Base-by-base conservation (phyloP, 345 rosid species). In the Syzygium aromaticum region DNA sequence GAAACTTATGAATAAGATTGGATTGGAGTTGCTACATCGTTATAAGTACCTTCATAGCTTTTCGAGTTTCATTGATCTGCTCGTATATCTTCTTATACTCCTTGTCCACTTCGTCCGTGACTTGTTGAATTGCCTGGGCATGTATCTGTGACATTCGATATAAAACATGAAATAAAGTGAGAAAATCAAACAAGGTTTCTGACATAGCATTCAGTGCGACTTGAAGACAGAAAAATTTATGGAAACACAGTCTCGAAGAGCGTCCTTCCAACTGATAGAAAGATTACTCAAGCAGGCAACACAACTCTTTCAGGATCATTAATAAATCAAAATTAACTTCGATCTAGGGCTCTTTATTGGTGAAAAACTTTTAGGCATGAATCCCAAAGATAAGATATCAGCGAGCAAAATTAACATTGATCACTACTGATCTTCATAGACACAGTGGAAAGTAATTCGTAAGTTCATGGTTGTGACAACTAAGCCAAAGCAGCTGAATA, bases 21-120 rank as follows among this genome's bases (percentile, higher is more conserved):
- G 80, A 73, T 73, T 0, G 49, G 27, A 73, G 80, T 22, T 73
- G 80, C 49, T 9, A 21, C 38, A 38, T 8, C 80, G 10, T 33
- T 19, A 33, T 33, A 0, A 82, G 40, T 56, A 90, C 95, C 94
- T 92, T 92, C 93, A 91, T 91, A 78, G 90, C 92, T 86, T 92
- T 87, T 61, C 51, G 88, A 88, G 87, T 92, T 64, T 87, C 91
- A 43, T 52, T 51, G n/a, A 92, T 93, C 90, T 86, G 91, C 88
- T 87, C 92, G 49, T 90, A 85, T 86, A 90, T 90, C 89, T 90
- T 92, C 92, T 90, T 89, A 84, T 86, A 89, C 77, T 94, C 94
- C 89, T 91, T 91, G 84, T 93, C 95, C 77, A 88, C 90, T 90
- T 92, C 93, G 84, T 90, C 94, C 84, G 88, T 90, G 84, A 89